phyloP scores from a whole-genome alignment of 2,329 filamentous ascomycete species.

The Ceratocystis destructans region DNA sequence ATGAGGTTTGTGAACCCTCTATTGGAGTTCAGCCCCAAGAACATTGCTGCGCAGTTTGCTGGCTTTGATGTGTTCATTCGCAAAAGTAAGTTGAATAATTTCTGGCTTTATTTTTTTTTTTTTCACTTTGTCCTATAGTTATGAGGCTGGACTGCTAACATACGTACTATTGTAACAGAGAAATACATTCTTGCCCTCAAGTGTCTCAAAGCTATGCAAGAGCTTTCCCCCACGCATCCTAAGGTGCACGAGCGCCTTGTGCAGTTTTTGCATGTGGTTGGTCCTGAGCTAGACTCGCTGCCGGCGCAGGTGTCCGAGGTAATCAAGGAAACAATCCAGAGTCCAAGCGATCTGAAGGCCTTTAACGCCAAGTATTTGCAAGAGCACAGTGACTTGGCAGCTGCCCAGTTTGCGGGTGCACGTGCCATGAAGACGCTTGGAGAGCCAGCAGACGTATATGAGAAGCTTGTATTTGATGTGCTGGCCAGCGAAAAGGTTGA shows the following conservation, averaged over 20 bases:
- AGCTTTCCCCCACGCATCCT: constrained; percentile 54
- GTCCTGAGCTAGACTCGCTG: constrained; percentile 44
- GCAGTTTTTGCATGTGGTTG: constrained; percentile 52
- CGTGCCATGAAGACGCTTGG: constrained; percentile 46
- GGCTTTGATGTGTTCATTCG: constrained; percentile 86
- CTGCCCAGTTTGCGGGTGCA: constrained; percentile 51
- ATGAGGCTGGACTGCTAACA: not conserved
- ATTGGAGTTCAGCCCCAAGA: constrained; percentile 68
- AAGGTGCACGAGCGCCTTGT: constrained; percentile 62
- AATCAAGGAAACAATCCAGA: constrained; percentile 45
- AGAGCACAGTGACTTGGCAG: constrained; percentile 46
- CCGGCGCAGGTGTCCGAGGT: constrained; percentile 53
- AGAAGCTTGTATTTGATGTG: constrained; percentile 48
- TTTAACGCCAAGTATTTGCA: constrained; percentile 54
- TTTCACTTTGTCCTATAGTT: no score
- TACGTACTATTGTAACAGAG: constrained; percentile 34
- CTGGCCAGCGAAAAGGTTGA: constrained; percentile 38
- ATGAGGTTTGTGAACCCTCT: constrained; percentile 75
- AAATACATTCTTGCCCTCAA: constrained; percentile 81
- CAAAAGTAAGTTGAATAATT: constrained; percentile 48
- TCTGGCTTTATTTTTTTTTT: no score
- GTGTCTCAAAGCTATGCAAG: constrained; percentile 61
- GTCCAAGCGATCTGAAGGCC: constrained; percentile 41
- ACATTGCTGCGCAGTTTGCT: constrained; percentile 65
- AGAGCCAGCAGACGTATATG: constrained; percentile 39